These are phyloP conservation scores for Aspergillus costaricaensis DNA, from an alignment of 2,329 filamentous ascomycete genomes.

Conservation along the genomic window DNA sequence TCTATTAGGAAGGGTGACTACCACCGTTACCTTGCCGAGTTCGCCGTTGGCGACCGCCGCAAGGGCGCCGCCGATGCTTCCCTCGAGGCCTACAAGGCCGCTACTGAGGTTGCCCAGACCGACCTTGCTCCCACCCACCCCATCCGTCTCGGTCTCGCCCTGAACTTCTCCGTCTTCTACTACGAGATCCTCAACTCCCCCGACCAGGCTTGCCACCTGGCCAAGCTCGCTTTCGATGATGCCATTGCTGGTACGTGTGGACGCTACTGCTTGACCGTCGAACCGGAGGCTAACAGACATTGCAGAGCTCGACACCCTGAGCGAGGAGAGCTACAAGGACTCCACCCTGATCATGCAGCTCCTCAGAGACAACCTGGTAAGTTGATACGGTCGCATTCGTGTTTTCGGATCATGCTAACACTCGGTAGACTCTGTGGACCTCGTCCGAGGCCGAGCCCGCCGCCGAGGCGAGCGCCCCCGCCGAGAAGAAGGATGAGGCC, in stretches of 20 bases:
- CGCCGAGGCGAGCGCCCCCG: slow-evolving; percentile 50
- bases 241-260: slow-evolving; percentile 74
- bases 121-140: slow-evolving; percentile 90
- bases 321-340: slow-evolving; percentile 99
- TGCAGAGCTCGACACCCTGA: slow-evolving; percentile 89
- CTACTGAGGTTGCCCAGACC: slow-evolving; percentile 85
- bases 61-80: slow-evolving; percentile 93
- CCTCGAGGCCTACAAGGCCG: slow-evolving; percentile 94
- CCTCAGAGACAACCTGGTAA: slow-evolving; percentile 90
- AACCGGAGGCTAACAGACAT: slow-evolving; percentile 26
- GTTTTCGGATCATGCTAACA: slow-evolving; percentile 29
- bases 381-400: slow-evolving; percentile 29
- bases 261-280: neutral
- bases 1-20: slow-evolving; percentile 91
- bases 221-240: slow-evolving; percentile 94
- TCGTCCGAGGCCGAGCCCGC: slow-evolving; percentile 93
- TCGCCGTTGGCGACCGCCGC: slow-evolving; percentile 90
- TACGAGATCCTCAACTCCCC: slow-evolving; percentile 99
- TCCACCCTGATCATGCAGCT: slow-evolving; percentile 99
- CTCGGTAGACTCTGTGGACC: slow-evolving; percentile 88
- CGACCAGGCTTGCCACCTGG: slow-evolving; percentile 96
- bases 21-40: slow-evolving; percentile 98
- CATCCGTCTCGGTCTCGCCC: slow-evolving; percentile 85
- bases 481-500: slow-evolving; percentile 48
- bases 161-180: slow-evolving; percentile 99